Conservation (phyloP, 1,284 basidiomycete species). For the Malassezia yamatoensis region DNA sequence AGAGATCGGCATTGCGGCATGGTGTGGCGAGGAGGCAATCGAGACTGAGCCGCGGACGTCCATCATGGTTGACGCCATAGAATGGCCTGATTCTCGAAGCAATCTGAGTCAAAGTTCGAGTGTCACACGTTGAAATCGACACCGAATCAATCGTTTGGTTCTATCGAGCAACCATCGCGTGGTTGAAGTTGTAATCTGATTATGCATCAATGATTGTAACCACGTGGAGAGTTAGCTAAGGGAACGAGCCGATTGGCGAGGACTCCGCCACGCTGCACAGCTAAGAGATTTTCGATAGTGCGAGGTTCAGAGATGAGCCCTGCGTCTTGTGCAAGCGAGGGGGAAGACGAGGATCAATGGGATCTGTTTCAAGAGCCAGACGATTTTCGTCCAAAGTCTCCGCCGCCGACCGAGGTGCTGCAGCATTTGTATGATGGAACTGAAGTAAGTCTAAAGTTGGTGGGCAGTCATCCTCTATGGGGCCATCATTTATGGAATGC, state of each 20-base stretch:
- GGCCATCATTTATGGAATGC: constrained; percentile 69
- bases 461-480: constrained; percentile 82
- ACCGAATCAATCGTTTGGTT: too few relatives aligned
- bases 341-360: constrained; percentile 10
- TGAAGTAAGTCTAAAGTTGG: constrained; percentile 56
- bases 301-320: neutral
- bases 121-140: too few relatives aligned
- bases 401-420: constrained; percentile 30
- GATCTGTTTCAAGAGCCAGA: constrained; percentile 42
- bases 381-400: constrained; percentile 39
- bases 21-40: neutral
- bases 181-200: neutral
- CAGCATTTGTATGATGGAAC: constrained; percentile 24
- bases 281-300: too few relatives aligned
- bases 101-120: neutral
- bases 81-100: neutral
- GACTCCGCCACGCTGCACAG: too few relatives aligned
- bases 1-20: neutral
- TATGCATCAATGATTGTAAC: neutral
- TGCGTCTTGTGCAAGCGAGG: neutral
- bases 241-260: neutral
- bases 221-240: neutral
- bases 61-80: neutral
- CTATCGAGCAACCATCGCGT: neutral
- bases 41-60: neutral